Conservation (phyloP, 768 basidiomycete species). For the Podaxis mareebaensis region DNA sequence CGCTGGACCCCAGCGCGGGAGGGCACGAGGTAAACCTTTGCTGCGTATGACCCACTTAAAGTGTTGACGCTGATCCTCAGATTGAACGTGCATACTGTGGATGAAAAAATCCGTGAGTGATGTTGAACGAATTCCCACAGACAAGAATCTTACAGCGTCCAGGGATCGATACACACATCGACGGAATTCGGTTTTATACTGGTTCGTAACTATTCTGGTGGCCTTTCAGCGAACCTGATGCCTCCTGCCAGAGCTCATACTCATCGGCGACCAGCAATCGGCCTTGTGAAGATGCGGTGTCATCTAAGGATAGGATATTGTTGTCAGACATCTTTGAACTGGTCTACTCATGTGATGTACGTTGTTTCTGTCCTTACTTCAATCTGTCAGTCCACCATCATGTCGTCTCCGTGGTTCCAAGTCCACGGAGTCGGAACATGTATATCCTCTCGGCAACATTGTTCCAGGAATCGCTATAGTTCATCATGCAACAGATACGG, state of each 20-base stretch:
- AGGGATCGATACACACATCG: constrained; percentile 30
- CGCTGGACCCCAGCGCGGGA: constrained; percentile 30
- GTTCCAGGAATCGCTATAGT: too few species aligned
- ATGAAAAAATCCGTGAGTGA: constrained; percentile 31
- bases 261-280: not conserved
- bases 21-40: constrained; percentile 24
- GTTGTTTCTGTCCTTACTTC: too few species aligned
- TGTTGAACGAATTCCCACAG: not conserved
- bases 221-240: not conserved
- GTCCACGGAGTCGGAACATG: too few species aligned
- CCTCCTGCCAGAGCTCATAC: constrained; percentile 6
- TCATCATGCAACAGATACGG: too few species aligned
- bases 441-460: too few species aligned
- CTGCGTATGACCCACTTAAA: not conserved
- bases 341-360: too few species aligned
- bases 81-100: constrained; percentile 30
- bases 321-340: too few species aligned
- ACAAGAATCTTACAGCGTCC: not conserved
- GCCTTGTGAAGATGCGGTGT: too few species aligned
- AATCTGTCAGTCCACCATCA: too few species aligned
- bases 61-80: constrained; percentile 14
- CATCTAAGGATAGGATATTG: too few species aligned
- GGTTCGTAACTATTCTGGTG: constrained; percentile 16
- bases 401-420: too few species aligned
- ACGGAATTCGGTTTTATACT: constrained; percentile 30